Conservation (phyloP, 1,284 basidiomycete species). For the Ganoderma lingzhi region DNA sequence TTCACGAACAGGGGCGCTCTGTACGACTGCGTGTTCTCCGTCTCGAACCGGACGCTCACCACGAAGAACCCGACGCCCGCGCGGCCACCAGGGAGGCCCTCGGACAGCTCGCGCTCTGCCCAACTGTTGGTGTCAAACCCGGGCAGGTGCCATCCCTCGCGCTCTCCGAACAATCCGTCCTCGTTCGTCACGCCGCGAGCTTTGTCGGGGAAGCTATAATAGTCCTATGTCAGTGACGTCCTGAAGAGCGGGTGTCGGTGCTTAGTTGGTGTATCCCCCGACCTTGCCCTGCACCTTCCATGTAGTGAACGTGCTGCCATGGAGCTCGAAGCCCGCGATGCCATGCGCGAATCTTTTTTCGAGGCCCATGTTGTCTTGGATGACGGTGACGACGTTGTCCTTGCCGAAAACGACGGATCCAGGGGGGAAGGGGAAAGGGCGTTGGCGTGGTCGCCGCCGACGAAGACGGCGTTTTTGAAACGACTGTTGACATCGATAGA, state of each 20-base stretch:
- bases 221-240: neutral
- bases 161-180: conserved; percentile 82
- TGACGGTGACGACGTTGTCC: conserved; percentile 80
- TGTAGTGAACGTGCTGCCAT: conserved; percentile 62
- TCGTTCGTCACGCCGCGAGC: conserved; percentile 78
- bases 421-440: conserved; percentile 67
- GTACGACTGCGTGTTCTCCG: conserved; percentile 61
- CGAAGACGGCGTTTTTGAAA: conserved; percentile 44
- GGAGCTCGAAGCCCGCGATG: conserved; percentile 74
- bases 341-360: conserved; percentile 72
- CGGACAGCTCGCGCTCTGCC: conserved; percentile 58
- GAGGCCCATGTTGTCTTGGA: conserved; percentile 85
- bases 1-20: conserved; percentile 80
- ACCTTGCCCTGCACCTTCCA: conserved; percentile 89
- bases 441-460: conserved; percentile 68
- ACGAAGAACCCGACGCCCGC: conserved; percentile 85
- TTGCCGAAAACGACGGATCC: conserved; percentile 54
- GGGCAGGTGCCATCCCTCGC: conserved; percentile 84
- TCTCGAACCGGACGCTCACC: conserved; percentile 75
- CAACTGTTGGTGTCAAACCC: conserved; percentile 72
- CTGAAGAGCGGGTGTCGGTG: neutral
- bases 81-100: conserved; percentile 60
- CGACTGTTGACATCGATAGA: neutral
- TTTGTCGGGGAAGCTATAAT: conserved; percentile 69
- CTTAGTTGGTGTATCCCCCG: conserved; percentile 74